Conservation (phyloP, 176 grass and related monocot genomes). For the Oryza australiensis region DNA sequence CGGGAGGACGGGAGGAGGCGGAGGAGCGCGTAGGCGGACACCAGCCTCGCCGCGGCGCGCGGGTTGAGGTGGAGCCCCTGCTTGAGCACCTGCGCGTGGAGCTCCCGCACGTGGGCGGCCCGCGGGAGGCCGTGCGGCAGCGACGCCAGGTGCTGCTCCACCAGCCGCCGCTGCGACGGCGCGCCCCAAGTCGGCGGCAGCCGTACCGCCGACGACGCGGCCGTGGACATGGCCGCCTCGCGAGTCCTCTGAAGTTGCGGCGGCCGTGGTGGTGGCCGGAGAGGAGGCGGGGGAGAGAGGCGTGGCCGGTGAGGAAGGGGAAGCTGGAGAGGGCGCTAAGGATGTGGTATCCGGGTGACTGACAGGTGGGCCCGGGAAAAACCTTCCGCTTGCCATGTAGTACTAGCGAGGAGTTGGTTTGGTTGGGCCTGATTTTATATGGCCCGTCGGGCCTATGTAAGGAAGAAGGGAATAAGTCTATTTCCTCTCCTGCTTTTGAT, state of each 20-base stretch:
- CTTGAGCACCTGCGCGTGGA: constrained; percentile 71
- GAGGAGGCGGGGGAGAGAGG: neutral
- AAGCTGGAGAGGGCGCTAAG: neutral
- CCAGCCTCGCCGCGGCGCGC: constrained; percentile 50
- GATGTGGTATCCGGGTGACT: constrained; percentile 19
- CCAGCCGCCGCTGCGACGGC: neutral
- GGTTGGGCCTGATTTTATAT: neutral
- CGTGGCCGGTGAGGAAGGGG: constrained; percentile 7
- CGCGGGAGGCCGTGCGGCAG: neutral
- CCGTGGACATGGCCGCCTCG: constrained; percentile 13
- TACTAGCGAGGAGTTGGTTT: neutral
- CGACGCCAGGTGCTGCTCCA: neutral
- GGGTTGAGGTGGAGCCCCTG: constrained; percentile 51
- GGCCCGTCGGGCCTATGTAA: neutral
- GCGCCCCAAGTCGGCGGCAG: neutral
- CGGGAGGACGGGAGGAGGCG: constrained; percentile 42
- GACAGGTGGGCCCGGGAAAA: constrained; percentile 22
- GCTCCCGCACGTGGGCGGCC: constrained; percentile 38
- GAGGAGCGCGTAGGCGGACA: constrained; percentile 64
- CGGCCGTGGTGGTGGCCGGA: constrained; percentile 26
- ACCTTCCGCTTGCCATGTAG: neutral
- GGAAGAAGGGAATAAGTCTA: too few relatives aligned
- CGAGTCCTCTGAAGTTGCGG: neutral
- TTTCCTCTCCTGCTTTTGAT: too few relatives aligned
- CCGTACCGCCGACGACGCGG: neutral